Base-by-base conservation (phyloP, 768 basidiomycete genomes). In the Lentinula guzmanii region DNA sequence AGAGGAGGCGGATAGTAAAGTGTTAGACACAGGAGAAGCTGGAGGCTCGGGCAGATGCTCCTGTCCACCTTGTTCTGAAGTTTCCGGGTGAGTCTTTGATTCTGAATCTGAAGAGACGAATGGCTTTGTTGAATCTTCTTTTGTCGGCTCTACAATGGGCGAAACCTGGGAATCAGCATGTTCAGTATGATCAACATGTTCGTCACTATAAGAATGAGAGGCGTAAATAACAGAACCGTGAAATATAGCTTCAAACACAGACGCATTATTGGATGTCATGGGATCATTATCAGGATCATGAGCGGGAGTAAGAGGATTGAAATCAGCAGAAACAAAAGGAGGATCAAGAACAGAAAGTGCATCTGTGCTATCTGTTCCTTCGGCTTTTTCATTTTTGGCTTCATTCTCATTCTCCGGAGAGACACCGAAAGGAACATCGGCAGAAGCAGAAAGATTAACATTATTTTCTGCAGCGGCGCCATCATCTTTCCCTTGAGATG, bases 41-140 rank as follows among this genome's bases (percentile, higher is more conserved):
- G 85, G 84, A 33, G 84, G 84, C 66, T 87, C 86, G 7, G 82
- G 79, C 5, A 83, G 70, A 66, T 85, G 81, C 52, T 84, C 82
- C 60, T 71, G 69, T 58, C 70, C 69, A 42, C 63, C 65, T 52
- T 67, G 65, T 16, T 71, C 66, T 35, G 58, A 50, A 52, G 58
- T 10, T 50, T 59, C 58, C 35, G 46, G n/a, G 24, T n/a, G 16
- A 41, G 58, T 10, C n/a, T 58, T 45, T 28, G 45, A 43, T 28
- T 52, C 33, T 43, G 33, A 37, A 16, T 21, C n/a, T 10, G 35
- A 24, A 6, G 28, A 15, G 33, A 28, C 28, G 21, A 5, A 6
- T 35, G 48, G 18, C 10, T n/a, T 69, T 43, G 65, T 35, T n/a
- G 28, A 8, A 54, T 39, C 5, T 31, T 37, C 43, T 28, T 28